Base-by-base conservation (phyloP, 306 rosid species). In the Heteromeles arbutifolia region DNA sequence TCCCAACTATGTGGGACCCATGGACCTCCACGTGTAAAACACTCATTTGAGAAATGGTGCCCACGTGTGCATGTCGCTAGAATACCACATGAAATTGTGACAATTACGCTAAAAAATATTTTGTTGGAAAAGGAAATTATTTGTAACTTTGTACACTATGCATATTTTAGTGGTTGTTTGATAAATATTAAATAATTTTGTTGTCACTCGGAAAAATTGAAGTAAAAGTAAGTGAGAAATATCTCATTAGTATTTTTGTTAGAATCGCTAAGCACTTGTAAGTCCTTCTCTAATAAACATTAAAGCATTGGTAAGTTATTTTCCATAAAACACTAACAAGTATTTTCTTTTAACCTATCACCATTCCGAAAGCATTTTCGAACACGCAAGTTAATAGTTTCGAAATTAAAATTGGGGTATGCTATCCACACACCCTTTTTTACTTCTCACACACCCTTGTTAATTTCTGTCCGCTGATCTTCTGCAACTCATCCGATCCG, bases 1-100 rank as follows among this genome's bases (percentile, higher is more conserved):
- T 85, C 25, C 89, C 85, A 34, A 86, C 87, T 0, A 84, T 85
- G 80, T 89, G 89, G 90, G 86, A 89, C 77, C 89, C 89, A 0
- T 61, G 67, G 1, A 81, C 79, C 1, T 86, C 90, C 74, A 41
- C 73, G 31, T 89, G 93, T 81, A 84, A 72, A 37, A 72, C 86
- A 4, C 78, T 74, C n/a, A 78, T 77, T 32, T 88, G 87, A 85
- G 31, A 10, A 34, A 31, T 39, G 25, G 62, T 4, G 66, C 4
- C 67, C 2, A 12, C 2, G 2, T 4, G 41, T 13, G 18, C 65
- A 19, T 61, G 65, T 13, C 3, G 4, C 4, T 13, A 1, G 34
- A 26, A 25, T 8, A 25, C 26, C 11, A 3, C 21, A 4, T 4
- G 54, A 48, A 48, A 18, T 4, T 15, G 54, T 48, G 8, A 48